These are phyloP conservation scores for Alloascoidea africana DNA, from an alignment of 805 yeast genomes.

Conservation along the genomic window DNA sequence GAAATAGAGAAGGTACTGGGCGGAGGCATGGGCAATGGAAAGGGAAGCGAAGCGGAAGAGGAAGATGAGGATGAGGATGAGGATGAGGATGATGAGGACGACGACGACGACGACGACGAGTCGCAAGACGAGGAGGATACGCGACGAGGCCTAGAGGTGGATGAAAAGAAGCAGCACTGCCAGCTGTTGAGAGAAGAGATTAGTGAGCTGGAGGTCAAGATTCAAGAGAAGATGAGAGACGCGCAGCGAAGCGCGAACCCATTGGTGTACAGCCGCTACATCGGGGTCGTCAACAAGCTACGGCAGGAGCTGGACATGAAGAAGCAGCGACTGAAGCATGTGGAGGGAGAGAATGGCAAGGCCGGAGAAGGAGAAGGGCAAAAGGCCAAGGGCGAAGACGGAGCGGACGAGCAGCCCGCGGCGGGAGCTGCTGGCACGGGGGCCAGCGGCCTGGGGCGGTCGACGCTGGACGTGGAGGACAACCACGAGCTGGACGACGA, in stretches of 20 bases:
- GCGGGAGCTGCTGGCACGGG: too few species aligned
- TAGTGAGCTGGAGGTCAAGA: slow-evolving; percentile 62
- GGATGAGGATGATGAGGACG: slow-evolving; percentile 40
- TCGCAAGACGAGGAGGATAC: slow-evolving; percentile 29
- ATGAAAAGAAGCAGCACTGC: slow-evolving; percentile 45
- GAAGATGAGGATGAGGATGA: slow-evolving; percentile 39
- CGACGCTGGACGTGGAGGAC: too few species aligned
- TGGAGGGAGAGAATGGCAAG: slow-evolving; percentile 18
- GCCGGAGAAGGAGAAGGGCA: too few species aligned
- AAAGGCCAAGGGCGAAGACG: too few species aligned
- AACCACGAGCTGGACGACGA: too few species aligned
- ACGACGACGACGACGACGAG: slow-evolving; percentile 33
- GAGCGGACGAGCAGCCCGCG: too few species aligned
- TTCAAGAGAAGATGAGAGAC: slow-evolving; percentile 59
- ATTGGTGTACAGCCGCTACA: slow-evolving; percentile 73
- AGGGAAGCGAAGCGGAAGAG: slow-evolving; percentile 30
- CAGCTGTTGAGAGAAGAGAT: slow-evolving; percentile 78
- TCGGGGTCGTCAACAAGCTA: slow-evolving; percentile 64
- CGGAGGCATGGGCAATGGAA: slow-evolving; percentile 19
- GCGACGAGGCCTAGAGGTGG: slow-evolving; percentile 22
- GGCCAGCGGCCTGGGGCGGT: too few species aligned
- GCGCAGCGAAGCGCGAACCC: slow-evolving; percentile 59
- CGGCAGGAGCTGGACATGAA: slow-evolving; percentile 74
- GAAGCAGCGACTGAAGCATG: slow-evolving; percentile 40
- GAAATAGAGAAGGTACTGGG: slow-evolving; percentile 43